A percentile compares a stretch with the other conserved stretches of the same genome.
Evolutionary conservation across 768 basidiomycete genomes (phyloP).

Genomic region (Podaxis rugospora): DNA sequence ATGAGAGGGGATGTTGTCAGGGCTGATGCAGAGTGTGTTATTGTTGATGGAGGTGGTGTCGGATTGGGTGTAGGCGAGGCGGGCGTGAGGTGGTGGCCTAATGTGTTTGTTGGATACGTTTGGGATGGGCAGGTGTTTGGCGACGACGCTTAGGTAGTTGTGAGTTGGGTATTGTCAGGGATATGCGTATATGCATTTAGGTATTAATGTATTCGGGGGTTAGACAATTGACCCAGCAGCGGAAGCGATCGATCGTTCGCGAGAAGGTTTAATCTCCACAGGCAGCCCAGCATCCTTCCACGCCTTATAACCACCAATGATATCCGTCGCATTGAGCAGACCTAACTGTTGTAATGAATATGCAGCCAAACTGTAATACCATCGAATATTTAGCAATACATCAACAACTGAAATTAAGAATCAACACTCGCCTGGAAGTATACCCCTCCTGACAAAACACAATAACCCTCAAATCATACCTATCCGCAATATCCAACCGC

Average conservation of each 20-base stretch:
- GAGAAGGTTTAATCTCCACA: conserved; percentile 28
- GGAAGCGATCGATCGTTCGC: conserved; percentile 18
- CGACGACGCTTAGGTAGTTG: conserved; percentile 9
- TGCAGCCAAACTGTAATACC: conserved; percentile 54
- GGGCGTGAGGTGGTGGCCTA: conserved; percentile 66
- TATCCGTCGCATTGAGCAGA: conserved; percentile 69
- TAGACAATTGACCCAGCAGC: conserved; percentile 25
- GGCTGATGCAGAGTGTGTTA: conserved; percentile 7
- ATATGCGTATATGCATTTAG: background rate
- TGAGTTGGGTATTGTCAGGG: background rate
- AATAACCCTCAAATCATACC: conserved; percentile 73
- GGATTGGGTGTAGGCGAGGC: conserved; percentile 45
- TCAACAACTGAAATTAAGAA: background rate
- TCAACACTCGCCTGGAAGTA: conserved; percentile 37
- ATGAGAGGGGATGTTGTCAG: conserved; percentile 23
- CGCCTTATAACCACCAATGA: conserved; percentile 68
- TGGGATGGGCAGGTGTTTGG: conserved; percentile 67
- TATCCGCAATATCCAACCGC: conserved; percentile 61
- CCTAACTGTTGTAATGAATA: conserved; percentile 66
- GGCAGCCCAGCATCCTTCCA: conserved; percentile 70
- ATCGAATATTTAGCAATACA: background rate
- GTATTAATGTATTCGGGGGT: background rate
- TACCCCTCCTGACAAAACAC: conserved; percentile 74
- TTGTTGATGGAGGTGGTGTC: conserved; percentile 1
- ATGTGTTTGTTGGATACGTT: conserved; percentile 59